A percentile compares a stretch with the other conserved stretches of the same genome.
Evolutionary conservation across 2,329 filamentous ascomycete species (phyloP).

Genomic region (Chaetoscypha palmicola): DNA sequence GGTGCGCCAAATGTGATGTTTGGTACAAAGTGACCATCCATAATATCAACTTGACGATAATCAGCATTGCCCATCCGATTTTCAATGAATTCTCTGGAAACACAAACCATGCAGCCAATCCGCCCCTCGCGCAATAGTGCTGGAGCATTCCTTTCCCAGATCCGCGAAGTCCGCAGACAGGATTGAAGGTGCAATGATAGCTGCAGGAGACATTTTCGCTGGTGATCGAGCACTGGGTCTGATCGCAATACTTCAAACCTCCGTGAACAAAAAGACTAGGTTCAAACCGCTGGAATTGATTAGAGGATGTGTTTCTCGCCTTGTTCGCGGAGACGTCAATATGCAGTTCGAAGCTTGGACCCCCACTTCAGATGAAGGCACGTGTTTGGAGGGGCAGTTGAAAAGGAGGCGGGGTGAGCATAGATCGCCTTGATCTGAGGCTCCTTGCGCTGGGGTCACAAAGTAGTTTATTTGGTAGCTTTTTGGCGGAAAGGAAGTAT

Average conservation of each 20-base stretch:
- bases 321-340: neutral
- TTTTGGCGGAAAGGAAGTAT: too few species aligned
- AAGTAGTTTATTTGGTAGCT: too few species aligned
- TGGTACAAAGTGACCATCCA: conserved; percentile 98
- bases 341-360: neutral
- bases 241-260: neutral
- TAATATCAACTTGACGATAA: conserved; percentile 70
- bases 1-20: conserved; percentile 97
- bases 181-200: conserved; percentile 97
- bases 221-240: neutral
- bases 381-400: neutral
- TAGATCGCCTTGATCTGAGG: too few species aligned
- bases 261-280: neutral
- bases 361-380: neutral
- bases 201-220: conserved; percentile 69
- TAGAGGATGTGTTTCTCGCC: neutral
- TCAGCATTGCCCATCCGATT: too few species aligned
- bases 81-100: too few species aligned
- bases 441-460: too few species aligned
- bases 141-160: conserved; percentile 77
- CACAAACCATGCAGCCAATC: conserved; percentile 48
- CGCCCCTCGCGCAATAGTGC: conserved; percentile 78
- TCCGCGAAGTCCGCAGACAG: conserved; percentile 92
- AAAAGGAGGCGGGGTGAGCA: too few species aligned
- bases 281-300: neutral